A percentile compares a stretch with the other conserved stretches of the same genome.
phyloP scores from a whole-genome alignment of 371 early-diverging fungal genomes.

The Mortierella sp. region DNA sequence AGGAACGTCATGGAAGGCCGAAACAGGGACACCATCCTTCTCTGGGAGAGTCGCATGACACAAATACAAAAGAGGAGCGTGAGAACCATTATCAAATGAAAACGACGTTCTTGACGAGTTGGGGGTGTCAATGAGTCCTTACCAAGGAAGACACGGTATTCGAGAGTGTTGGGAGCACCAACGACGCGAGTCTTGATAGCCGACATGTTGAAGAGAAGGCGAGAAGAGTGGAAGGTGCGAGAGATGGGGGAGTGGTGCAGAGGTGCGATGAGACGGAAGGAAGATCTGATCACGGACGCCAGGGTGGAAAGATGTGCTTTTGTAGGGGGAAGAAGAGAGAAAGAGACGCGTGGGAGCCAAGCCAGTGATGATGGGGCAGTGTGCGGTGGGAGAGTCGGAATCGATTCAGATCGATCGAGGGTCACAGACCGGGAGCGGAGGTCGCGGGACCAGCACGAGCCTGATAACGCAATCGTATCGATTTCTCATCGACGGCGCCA shows the following conservation, averaged over 20 bases:
- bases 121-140: slow-evolving; percentile 13
- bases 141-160: slow-evolving; percentile 90
- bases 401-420: no score
- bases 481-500: no score
- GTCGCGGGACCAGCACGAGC: no score
- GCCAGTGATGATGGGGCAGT: no score
- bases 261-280: slow-evolving; percentile 2
- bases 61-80: not conserved
- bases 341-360: no score
- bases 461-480: no score
- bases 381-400: no score
- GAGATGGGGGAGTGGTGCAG: not conserved
- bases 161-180: slow-evolving; percentile 88
- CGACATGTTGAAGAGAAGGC: slow-evolving; percentile 53
- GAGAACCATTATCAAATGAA: not conserved
- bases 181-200: slow-evolving; percentile 76
- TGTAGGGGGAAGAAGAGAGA: not conserved
- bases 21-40: slow-evolving; percentile 79
- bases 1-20: slow-evolving; percentile 99
- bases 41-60: slow-evolving; percentile 51
- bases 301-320: slow-evolving; percentile 13
- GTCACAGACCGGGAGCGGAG: no score
- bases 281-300: slow-evolving; percentile 32
- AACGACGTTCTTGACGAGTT: no score
- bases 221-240: slow-evolving; percentile 6